phyloP scores from a whole-genome alignment of 495 filamentous ascomycete species.

The Aspergillus cavernicola region DNA sequence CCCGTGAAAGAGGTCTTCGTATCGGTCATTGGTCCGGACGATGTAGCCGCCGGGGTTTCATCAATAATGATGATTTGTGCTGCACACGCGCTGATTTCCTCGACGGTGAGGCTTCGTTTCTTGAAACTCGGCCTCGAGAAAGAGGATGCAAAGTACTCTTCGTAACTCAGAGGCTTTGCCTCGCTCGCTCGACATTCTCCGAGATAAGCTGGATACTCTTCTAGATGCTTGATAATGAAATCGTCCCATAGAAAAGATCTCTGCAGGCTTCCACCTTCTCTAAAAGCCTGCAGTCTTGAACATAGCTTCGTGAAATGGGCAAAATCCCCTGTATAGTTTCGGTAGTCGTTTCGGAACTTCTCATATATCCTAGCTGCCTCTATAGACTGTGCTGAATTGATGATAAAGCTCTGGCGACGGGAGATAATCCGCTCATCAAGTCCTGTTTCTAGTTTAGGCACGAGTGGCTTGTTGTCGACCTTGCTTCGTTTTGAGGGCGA shows the following conservation, averaged over 20 bases:
- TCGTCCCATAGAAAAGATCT: constrained; percentile 63
- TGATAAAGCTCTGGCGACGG: constrained; percentile 26
- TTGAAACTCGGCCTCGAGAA: constrained; percentile 31
- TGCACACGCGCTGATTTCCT: constrained; percentile 28
- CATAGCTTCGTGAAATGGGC: constrained; percentile 53
- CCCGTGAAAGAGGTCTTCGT: constrained; percentile 25
- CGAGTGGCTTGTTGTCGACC: background rate
- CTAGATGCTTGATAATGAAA: constrained; percentile 51
- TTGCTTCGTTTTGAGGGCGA: constrained; percentile 20
- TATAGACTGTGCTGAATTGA: constrained; percentile 14
- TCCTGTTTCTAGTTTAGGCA: constrained; percentile 2
- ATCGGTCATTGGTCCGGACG: background rate
- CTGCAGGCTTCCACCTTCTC: constrained; percentile 33
- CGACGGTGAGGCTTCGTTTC: constrained; percentile 33
- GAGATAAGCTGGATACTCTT: constrained; percentile 36
- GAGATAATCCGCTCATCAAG: constrained; percentile 14
- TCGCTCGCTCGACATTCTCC: constrained; percentile 18
- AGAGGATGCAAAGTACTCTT: constrained; percentile 29
- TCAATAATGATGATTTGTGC: constrained; percentile 18
- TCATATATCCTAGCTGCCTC: constrained; percentile 37
- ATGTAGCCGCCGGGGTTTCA: background rate
- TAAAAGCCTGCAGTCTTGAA: constrained; percentile 48
- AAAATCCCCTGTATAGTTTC: constrained; percentile 50
- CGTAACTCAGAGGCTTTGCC: constrained; percentile 26
- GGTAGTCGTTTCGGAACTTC: constrained; percentile 55